Base-by-base conservation (phyloP, 192 early-diverging fungal species). In the Entomortierella lignicola region DNA sequence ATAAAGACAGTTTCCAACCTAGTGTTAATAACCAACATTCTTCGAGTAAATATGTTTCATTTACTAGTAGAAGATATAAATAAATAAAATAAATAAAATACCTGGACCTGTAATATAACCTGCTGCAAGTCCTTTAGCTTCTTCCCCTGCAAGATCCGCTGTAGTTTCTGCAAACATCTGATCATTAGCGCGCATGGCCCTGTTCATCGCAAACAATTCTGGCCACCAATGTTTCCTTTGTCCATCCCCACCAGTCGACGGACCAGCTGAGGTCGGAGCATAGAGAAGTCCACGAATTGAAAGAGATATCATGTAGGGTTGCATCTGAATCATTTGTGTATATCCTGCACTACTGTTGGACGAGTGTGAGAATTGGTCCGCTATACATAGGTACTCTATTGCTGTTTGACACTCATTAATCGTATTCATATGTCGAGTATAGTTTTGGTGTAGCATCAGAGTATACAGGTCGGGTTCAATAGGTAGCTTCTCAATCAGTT, bases 381-480 rank as follows among this genome's bases (percentile, higher is more conserved):
- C 83, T 48, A 87, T 70, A 66, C 86, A 86, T 17, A 91, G 58
- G 27, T 65, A 82, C 12, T 82, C 83, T 48, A 82, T 81, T n/a
- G 86, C 83, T 3, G 71, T 79, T 12, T 77, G 70, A 5, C 73
- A 80, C 55, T 87, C 88, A 4, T 88, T 84, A 26, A 90, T 81
- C 25, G 52, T 53, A 8, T 60, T 59, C 73, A 85, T 83, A 66
- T 88, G 87, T 8, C 77, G 72, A 0, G 72, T 47, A 37, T 88
- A 85, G 81, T 90, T 90, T 63, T 91, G 85, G 60, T 91, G 87
- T 12, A 91, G 66, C 77, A 82, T 89, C 26, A 89, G 79, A 4
- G 79, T 71, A 23, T 87, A 88, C 13, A 87, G 72, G 53, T 82
- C 72, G 4, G 79, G 72, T 8, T 91, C 90, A 15, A 87, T 68